A percentile compares a stretch with the other conserved stretches of the same genome.
These are phyloP conservation scores for Centrapalus pauciflorus DNA, from an alignment of 129 eudicot genomes.

Conservation along the genomic window DNA sequence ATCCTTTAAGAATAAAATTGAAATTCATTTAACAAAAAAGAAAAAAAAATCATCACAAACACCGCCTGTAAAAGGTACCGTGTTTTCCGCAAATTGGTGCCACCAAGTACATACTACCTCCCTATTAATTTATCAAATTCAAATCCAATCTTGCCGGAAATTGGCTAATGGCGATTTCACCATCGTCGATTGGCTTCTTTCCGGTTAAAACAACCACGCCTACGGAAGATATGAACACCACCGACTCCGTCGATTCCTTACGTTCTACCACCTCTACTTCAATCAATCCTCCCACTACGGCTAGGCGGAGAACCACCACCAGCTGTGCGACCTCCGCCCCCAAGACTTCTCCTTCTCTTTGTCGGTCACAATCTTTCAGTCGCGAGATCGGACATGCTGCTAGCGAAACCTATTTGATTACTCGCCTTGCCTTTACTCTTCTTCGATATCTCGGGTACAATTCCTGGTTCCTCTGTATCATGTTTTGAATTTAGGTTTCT, in stretches of 20 bases:
- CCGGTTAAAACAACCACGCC: slow-evolving; percentile 15
- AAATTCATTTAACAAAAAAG: too few species aligned
- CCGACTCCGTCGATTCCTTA: slow-evolving; percentile 10
- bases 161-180: slow-evolving; percentile 23
- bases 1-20: too few species aligned
- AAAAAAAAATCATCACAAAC: too few species aligned
- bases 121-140: neutral
- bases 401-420: slow-evolving; percentile 74
- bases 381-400: slow-evolving; percentile 84
- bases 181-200: slow-evolving; percentile 16
- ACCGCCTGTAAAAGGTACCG: slow-evolving; percentile 1
- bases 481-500: neutral
- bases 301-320: slow-evolving; percentile 25
- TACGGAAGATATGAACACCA: neutral
- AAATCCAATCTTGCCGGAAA: slow-evolving; percentile 21
- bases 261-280: slow-evolving; percentile 14
- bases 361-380: slow-evolving; percentile 51
- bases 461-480: neutral
- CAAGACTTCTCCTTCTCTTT: slow-evolving; percentile 10
- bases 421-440: slow-evolving; percentile 64
- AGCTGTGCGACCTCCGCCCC: slow-evolving; percentile 1
- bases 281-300: neutral
- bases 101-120: slow-evolving; percentile 1
- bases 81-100: slow-evolving; percentile 4
- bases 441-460: slow-evolving; percentile 77